Percentiles rank a stretch among this genome's conserved stretches.
Conservation (phyloP, 176 grass and related monocot genomes). For the Rhynchospora tenuis region DNA sequence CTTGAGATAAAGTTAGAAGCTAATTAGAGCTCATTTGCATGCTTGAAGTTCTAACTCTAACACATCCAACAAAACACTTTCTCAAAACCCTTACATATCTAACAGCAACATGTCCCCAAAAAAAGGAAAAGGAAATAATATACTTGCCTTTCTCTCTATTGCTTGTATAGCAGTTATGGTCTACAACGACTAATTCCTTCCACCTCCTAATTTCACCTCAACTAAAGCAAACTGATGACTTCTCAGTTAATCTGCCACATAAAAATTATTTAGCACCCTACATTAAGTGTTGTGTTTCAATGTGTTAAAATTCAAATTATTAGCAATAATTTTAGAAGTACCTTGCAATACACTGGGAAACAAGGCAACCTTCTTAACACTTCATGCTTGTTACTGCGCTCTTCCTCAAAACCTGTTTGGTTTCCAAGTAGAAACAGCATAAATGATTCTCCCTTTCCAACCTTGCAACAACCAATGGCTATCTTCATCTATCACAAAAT, state of each 20-base stretch:
- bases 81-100: not conserved
- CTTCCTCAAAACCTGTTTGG: conserved; percentile 34
- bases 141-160: conserved; percentile 3
- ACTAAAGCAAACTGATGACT: not conserved
- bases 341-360: conserved; percentile 13
- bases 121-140: not conserved
- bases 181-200: not conserved
- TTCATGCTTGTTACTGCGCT: not conserved
- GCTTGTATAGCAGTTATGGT: not conserved
- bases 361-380: not conserved
- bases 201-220: not conserved
- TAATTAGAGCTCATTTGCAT: conserved; percentile 7
- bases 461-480: conserved; percentile 85
- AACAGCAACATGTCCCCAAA: not conserved
- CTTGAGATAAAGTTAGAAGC: not conserved
- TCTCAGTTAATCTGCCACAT: not conserved
- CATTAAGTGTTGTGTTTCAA: not conserved
- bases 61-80: not conserved
- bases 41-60: conserved; percentile 2
- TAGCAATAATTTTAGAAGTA: not conserved
- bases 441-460: conserved; percentile 97
- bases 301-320: not conserved
- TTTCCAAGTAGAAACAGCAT: conserved; percentile 89
- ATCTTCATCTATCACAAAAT: conserved; percentile 96
- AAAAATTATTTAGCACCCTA: not conserved